Evolutionary conservation across 2,329 filamentous ascomycete genomes (phyloP).

Genomic region (Aspergillus uvarum): DNA sequence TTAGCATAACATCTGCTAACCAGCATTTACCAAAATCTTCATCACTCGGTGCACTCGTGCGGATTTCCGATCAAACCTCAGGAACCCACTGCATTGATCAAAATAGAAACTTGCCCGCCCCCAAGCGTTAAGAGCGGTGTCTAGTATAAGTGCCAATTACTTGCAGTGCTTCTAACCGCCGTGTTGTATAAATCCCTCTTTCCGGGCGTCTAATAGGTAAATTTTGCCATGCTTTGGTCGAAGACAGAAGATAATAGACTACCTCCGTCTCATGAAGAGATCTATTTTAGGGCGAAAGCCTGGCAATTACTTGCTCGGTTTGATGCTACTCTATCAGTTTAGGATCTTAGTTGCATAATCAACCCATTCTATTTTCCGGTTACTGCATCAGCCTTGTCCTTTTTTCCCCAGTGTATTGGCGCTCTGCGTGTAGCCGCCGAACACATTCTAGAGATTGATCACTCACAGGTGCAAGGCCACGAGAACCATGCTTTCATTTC

Average conservation of each 20-base stretch:
- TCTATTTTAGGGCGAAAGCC: not conserved
- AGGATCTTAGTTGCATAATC: not conserved
- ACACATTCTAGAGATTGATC: not conserved
- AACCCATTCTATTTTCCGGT: not conserved
- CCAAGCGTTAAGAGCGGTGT: not conserved
- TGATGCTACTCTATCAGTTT: not conserved
- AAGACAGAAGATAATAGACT: not conserved
- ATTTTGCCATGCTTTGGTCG: not conserved
- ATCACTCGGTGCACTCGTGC: not conserved
- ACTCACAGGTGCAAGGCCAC: not conserved
- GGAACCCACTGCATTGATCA: not conserved
- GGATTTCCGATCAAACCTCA: not conserved
- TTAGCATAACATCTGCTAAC: not conserved
- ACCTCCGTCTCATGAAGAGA: not conserved
- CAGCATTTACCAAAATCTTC: not conserved
- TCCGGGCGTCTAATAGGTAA: not conserved
- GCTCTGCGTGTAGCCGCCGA: slow-evolving; percentile 1
- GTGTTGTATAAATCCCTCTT: not conserved
- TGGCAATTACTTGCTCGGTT: not conserved
- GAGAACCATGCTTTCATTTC: not conserved
- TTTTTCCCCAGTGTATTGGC: not conserved
- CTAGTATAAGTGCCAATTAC: not conserved
- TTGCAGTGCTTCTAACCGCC: not conserved
- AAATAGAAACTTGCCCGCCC: not conserved
- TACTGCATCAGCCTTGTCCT: not conserved